Evolutionary conservation across 1,139 yeast genomes (phyloP).

Genomic region (Barnettozyma hawaiiensis): DNA sequence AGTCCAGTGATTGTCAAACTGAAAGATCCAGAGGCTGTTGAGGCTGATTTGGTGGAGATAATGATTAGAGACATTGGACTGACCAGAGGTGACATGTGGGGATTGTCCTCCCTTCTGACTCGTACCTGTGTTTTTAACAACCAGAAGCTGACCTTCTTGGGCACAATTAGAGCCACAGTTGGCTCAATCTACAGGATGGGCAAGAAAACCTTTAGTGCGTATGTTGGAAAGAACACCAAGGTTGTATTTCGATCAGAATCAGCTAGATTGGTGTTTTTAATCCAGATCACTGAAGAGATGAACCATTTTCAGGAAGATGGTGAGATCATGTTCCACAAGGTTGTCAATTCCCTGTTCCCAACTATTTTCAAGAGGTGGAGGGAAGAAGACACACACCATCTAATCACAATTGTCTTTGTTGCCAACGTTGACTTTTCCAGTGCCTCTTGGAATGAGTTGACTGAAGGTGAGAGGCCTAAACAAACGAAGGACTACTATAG

Average conservation of each 20-base stretch:
- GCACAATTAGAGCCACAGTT: slow-evolving; percentile 58
- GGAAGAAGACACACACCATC: slow-evolving; percentile 79
- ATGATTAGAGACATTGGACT: slow-evolving; percentile 75
- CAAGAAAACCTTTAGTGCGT: slow-evolving; percentile 54
- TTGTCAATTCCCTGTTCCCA: slow-evolving; percentile 87
- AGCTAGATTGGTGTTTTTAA: slow-evolving; percentile 73
- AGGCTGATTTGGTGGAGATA: slow-evolving; percentile 78
- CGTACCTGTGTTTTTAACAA: slow-evolving; percentile 62
- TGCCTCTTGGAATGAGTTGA: slow-evolving; percentile 47
- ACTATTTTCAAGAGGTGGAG: slow-evolving; percentile 87
- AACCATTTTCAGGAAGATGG: slow-evolving; percentile 98
- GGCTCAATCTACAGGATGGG: slow-evolving; percentile 70
- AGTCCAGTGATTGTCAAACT: slow-evolving; percentile 54
- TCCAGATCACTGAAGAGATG: slow-evolving; percentile 92
- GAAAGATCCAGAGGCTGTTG: slow-evolving; percentile 44
- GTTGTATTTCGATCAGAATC: slow-evolving; percentile 87
- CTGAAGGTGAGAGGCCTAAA: slow-evolving; percentile 68
- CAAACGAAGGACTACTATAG: slow-evolving; percentile 76
- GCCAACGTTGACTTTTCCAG: slow-evolving; percentile 64
- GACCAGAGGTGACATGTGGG: slow-evolving; percentile 94
- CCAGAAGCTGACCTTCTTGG: slow-evolving; percentile 61
- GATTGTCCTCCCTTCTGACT: slow-evolving; percentile 55
- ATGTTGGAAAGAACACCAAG: slow-evolving; percentile 69
- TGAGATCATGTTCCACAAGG: slow-evolving; percentile 86
- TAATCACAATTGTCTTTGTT: slow-evolving; percentile 85